phyloP scores from a whole-genome alignment of 2,329 filamentous ascomycete species.

The Iodosphaeria phyllophila region DNA sequence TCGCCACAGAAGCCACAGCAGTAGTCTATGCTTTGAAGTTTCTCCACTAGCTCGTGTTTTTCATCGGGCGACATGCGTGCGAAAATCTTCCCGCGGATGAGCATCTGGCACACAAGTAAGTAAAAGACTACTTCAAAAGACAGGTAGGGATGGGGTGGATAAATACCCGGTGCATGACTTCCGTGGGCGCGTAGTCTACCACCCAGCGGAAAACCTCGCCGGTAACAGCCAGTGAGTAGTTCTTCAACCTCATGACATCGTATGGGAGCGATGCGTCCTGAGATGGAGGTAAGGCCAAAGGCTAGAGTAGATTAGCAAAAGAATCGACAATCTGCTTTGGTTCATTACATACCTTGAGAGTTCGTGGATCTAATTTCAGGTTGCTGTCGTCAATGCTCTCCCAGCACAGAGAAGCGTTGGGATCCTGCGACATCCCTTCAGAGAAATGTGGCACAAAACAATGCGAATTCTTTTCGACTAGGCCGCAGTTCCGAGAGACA shows the following conservation, averaged over 20 bases:
- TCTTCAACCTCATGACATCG: conserved; percentile 60
- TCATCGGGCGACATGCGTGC: conserved; percentile 98
- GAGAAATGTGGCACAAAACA: conserved; percentile 86
- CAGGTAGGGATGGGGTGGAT: neutral
- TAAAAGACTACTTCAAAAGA: conserved; percentile 3
- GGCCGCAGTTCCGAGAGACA: conserved; percentile 73
- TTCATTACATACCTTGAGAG: conserved; percentile 37
- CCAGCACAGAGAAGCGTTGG: conserved; percentile 62
- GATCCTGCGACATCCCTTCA: conserved; percentile 47
- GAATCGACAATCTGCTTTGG: conserved; percentile 5
- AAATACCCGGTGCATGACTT: conserved; percentile 50
- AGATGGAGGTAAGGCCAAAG: conserved; percentile 49
- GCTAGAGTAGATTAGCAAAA: conserved; percentile 22
- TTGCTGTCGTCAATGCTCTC: conserved; percentile 82
- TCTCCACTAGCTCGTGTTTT: conserved; percentile 94
- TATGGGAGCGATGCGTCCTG: conserved; percentile 72
- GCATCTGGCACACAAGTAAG: conserved; percentile 49
- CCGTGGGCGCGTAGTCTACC: conserved; percentile 72
- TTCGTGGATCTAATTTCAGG: conserved; percentile 61
- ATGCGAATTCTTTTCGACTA: conserved; percentile 64
- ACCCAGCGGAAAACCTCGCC: conserved; percentile 97
- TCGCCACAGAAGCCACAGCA: conserved; percentile 94
- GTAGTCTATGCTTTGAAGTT: conserved; percentile 89
- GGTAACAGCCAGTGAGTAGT: conserved; percentile 77
- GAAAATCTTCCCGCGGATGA: conserved; percentile 81